These are phyloP conservation scores for Aspergillus baeticus DNA, from an alignment of 495 filamentous ascomycete genomes.

Conservation along the genomic window DNA sequence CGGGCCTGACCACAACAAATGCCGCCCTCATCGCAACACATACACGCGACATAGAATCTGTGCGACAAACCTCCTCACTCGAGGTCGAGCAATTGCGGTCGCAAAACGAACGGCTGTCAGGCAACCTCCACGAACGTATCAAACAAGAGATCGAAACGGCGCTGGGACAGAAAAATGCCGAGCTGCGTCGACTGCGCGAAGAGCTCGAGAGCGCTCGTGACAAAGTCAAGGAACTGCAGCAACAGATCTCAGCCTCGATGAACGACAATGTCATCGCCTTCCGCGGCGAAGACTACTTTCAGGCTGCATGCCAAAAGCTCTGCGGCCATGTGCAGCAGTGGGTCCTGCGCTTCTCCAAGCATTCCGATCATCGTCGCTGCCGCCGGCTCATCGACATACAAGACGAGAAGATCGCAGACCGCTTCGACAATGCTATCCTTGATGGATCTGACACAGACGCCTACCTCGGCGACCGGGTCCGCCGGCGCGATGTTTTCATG, in stretches of 20 bases:
- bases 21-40: slow-evolving; percentile 62
- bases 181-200: slow-evolving; percentile 71
- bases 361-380: slow-evolving; percentile 85
- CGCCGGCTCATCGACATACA: slow-evolving; percentile 74
- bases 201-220: slow-evolving; percentile 77
- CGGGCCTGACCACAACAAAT: slow-evolving; percentile 69
- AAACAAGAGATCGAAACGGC: slow-evolving; percentile 58
- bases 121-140: slow-evolving; percentile 63
- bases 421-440: slow-evolving; percentile 88
- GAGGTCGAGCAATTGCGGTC: slow-evolving; percentile 64
- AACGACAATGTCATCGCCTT: slow-evolving; percentile 73
- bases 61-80: slow-evolving; percentile 49
- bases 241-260: slow-evolving; percentile 71
- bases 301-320: slow-evolving; percentile 87
- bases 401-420: slow-evolving; percentile 86
- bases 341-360: slow-evolving; percentile 94
- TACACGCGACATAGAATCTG: slow-evolving; percentile 59
- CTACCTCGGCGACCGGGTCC: slow-evolving; percentile 81
- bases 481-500: slow-evolving; percentile 91
- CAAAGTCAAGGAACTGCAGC: slow-evolving; percentile 77
- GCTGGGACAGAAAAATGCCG: slow-evolving; percentile 70
- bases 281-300: slow-evolving; percentile 91
- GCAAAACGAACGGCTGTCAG: slow-evolving; percentile 57
- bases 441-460: slow-evolving; percentile 88
- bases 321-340: slow-evolving; percentile 94